Base-by-base conservation (phyloP, 2,329 filamentous ascomycete species). In the Achaetomium macrosporum region DNA sequence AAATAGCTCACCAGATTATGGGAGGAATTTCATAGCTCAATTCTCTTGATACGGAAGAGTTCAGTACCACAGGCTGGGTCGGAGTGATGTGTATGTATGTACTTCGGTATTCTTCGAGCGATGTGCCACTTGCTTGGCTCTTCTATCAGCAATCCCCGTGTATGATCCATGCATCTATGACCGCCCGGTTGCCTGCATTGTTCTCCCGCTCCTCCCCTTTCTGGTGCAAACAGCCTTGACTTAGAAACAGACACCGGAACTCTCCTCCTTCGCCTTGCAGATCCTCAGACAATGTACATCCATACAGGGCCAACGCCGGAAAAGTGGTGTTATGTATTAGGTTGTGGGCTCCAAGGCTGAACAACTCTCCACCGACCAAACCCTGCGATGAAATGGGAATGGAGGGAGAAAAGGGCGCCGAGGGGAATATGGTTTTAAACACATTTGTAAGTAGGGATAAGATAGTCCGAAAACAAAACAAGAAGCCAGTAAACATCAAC, bases 401-500 rank as follows among this genome's bases (percentile, higher is more conserved):
- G 5, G 35, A 16, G 10, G 12, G 8, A 15, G 8, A 15, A 8
- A 6, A 2, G 12, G 35, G 35, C 11, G 15, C 35, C 11, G 35
- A 16, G 15, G 35, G 12, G 35, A 16, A n/a, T n/a, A 16, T 37
- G 15, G 15, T 15, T n/a, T n/a, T 2, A 37, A 16, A 16, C 13
- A 16, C 35, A 16, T 15, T 3, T 35, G 25, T 25, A 35, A 11
- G 33, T 13, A 15, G n/a, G n/a, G 7, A n/a, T n/a, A 37, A n/a
- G n/a, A 16, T 37, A 37, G 7, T 25, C 12, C 6, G 6, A 42
- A 25, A 9, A 35, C 7, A 31, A 48, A 42, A 40, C n/a, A 44
- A 13, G 45, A 31, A 37, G 48, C 40, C 41, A 31, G 19, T 19
- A 53, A 31, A 45, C 40, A 44, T 25, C n/a, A 53, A 36, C 30